phyloP scores from a whole-genome alignment of 805 yeast species.

The Wickerhamiella siamensis region DNA sequence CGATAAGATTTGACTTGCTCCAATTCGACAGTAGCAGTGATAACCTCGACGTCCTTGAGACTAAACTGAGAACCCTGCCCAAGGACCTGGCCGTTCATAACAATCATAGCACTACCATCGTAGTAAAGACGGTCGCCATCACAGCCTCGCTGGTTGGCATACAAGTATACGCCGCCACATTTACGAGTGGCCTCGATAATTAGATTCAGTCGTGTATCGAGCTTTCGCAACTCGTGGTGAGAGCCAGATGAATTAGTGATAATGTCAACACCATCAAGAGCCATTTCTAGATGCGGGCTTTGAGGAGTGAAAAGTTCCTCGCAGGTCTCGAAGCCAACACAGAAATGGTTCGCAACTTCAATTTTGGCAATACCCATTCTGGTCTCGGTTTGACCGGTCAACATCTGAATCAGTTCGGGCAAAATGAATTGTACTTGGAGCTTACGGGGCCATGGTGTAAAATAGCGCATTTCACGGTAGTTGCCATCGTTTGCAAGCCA shows the following conservation, averaged over 20 bases:
- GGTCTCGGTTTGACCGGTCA: slow-evolving; percentile 55
- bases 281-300: slow-evolving; percentile 83
- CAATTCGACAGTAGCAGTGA: slow-evolving; percentile 86
- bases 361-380: slow-evolving; percentile 78
- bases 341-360: slow-evolving; percentile 68
- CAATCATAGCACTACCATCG: slow-evolving; percentile 93
- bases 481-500: slow-evolving; percentile 96
- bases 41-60: slow-evolving; percentile 80
- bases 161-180: slow-evolving; percentile 91
- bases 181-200: slow-evolving; percentile 87
- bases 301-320: slow-evolving; percentile 95
- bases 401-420: slow-evolving; percentile 52
- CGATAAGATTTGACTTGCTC: slow-evolving; percentile 83
- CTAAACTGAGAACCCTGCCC: slow-evolving; percentile 92
- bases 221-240: slow-evolving; percentile 90
- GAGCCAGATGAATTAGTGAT: slow-evolving; percentile 92
- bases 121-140: slow-evolving; percentile 95
- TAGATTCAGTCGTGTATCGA: slow-evolving; percentile 68
- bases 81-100: slow-evolving; percentile 78
- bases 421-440: slow-evolving; percentile 58
- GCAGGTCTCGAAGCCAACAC: slow-evolving; percentile 95
- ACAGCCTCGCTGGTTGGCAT: slow-evolving; percentile 93
- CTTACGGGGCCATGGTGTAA: slow-evolving; percentile 87
- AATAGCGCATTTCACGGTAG: slow-evolving; percentile 93
- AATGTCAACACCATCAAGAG: slow-evolving; percentile 94